phyloP scores from a whole-genome alignment of 208 protist genomes.

The Trichomonas gallinae region DNA sequence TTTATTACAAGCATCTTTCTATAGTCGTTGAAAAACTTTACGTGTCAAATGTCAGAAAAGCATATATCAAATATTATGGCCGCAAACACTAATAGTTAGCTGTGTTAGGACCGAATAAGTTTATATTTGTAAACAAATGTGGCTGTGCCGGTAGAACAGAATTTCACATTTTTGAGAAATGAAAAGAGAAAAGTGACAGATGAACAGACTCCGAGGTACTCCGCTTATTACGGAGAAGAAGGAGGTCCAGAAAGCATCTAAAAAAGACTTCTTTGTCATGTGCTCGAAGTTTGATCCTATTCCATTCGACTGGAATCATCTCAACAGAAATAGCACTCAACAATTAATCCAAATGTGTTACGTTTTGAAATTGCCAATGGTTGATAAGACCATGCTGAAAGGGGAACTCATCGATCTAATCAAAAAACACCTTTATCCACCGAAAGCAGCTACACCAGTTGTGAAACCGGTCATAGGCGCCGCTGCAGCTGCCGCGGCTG shows the following conservation, averaged over 20 bases:
- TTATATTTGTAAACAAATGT: too few species aligned
- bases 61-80: too few species aligned
- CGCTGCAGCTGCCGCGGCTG: neutral
- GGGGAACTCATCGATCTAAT: neutral
- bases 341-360: neutral
- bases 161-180: too few species aligned
- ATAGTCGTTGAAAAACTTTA: too few species aligned
- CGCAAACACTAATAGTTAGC: too few species aligned
- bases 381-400: neutral
- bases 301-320: neutral
- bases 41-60: too few species aligned
- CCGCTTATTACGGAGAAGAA: neutral
- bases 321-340: neutral
- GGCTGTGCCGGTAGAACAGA: too few species aligned
- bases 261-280: neutral
- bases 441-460: neutral
- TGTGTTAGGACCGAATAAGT: too few species aligned
- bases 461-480: neutral
- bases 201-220: too few species aligned
- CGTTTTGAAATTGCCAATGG: neutral
- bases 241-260: neutral
- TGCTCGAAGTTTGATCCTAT: neutral
- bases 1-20: too few species aligned
- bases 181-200: too few species aligned
- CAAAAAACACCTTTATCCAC: neutral